Percentiles rank a stretch among this genome's conserved stretches.
Conservation (phyloP, 768 basidiomycete genomes). For the Daedaleopsis sinensis region DNA sequence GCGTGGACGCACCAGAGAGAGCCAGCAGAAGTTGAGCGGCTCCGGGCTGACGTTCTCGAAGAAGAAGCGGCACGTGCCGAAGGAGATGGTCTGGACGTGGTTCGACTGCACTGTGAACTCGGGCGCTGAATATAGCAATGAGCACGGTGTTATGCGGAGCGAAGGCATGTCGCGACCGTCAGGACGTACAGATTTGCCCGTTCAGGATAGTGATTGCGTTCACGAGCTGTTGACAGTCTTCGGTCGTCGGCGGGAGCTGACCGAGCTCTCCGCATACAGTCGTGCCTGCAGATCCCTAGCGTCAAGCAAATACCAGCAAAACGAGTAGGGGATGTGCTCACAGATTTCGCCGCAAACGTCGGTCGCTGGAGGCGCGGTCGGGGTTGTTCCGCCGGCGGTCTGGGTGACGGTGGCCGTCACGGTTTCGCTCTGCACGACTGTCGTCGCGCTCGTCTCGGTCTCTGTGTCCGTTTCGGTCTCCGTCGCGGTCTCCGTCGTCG, state of each 20-base stretch:
- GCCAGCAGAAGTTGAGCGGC: constrained; percentile 28
- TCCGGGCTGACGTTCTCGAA: constrained; percentile 26
- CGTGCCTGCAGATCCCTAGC: constrained; percentile 8
- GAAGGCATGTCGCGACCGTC: neutral
- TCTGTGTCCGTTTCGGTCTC: neutral
- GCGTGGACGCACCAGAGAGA: constrained; percentile 11
- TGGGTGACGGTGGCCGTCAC: constrained; percentile 6
- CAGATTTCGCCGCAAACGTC: constrained; percentile 26
- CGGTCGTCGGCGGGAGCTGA: constrained; percentile 18
- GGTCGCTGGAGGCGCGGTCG: neutral
- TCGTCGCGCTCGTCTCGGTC: neutral
- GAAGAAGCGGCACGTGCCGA: constrained; percentile 29
- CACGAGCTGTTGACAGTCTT: constrained; percentile 22
- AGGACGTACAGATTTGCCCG: constrained; percentile 17
- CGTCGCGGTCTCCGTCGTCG: neutral
- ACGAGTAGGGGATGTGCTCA: neutral
- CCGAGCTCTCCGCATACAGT: constrained; percentile 20
- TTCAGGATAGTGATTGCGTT: constrained; percentile 24
- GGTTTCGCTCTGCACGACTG: constrained; percentile 4
- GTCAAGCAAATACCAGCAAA: neutral
- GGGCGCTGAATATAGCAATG: constrained; percentile 7
- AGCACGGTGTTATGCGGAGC: neutral
- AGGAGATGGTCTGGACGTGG: constrained; percentile 25
- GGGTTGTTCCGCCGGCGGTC: constrained; percentile 3
- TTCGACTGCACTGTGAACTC: constrained; percentile 21